phyloP scores from a whole-genome alignment of 345 rosid genomes.

The Aquilaria malaccensis region DNA sequence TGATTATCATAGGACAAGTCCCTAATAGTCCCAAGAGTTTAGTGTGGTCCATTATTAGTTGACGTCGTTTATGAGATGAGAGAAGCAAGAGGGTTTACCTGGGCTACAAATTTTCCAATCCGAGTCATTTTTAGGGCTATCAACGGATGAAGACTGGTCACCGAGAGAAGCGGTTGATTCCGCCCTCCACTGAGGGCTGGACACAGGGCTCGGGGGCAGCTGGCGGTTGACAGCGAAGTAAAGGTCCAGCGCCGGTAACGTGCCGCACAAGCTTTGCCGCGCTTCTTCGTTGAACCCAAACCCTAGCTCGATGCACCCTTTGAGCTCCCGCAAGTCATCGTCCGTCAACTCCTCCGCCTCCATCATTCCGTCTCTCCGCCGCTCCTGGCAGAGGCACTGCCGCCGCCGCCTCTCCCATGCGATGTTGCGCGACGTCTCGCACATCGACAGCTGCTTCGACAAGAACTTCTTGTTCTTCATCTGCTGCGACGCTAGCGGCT shows the following conservation, averaged over 20 bases:
- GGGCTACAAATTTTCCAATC: conserved; percentile 71
- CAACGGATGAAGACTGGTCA: conserved; percentile 42
- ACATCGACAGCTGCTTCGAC: conserved; percentile 69
- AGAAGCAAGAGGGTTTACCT: conserved; percentile 24
- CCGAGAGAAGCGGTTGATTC: conserved; percentile 31
- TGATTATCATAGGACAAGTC: too few species aligned
- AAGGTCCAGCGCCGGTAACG: conserved; percentile 74
- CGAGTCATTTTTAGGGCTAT: conserved; percentile 45
- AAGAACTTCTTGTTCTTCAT: conserved; percentile 33
- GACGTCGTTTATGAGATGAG: too few species aligned
- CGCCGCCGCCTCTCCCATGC: conserved; percentile 80
- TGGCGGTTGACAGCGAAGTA: conserved; percentile 81
- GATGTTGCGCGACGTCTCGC: conserved; percentile 57
- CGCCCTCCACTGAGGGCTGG: conserved; percentile 46
- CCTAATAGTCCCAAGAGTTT: too few species aligned
- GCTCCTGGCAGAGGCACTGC: conserved; percentile 44
- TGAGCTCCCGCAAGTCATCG: conserved; percentile 67
- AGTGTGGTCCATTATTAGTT: too few species aligned
- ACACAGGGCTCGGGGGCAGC: conserved; percentile 51
- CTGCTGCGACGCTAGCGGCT: conserved; percentile 29
- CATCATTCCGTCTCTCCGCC: conserved; percentile 18
- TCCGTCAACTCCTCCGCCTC: conserved; percentile 51
- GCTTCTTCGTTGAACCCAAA: conserved; percentile 79
- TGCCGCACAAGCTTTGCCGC: conserved; percentile 52
- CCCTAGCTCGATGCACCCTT: conserved; percentile 85